Percentiles rank a stretch among this genome's conserved stretches.
Evolutionary conservation across 768 basidiomycete genomes (phyloP).

Genomic region (Cystobasidium tubakii): DNA sequence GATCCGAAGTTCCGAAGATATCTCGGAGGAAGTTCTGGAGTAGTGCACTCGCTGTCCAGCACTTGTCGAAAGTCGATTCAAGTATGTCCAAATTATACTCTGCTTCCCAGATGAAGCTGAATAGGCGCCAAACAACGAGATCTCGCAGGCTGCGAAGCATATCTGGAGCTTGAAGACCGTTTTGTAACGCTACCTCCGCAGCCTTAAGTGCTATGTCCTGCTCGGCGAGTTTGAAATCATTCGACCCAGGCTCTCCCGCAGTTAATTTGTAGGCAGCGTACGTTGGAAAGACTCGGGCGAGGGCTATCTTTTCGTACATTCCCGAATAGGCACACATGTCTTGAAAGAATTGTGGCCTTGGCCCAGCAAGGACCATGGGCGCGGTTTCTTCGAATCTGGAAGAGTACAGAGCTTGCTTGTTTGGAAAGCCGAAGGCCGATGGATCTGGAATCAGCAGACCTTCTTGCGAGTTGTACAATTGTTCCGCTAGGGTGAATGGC

Average conservation of each 20-base stretch:
- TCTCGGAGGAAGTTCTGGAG: conserved; percentile 46
- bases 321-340: conserved; percentile 11
- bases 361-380: conserved; percentile 54
- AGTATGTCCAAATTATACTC: not conserved
- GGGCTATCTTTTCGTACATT: not conserved
- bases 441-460: conserved; percentile 61
- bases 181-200: conserved; percentile 8
- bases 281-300: conserved; percentile 11
- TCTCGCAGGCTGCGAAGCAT: conserved; percentile 8
- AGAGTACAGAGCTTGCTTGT: conserved; percentile 62
- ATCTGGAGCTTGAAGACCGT: not conserved
- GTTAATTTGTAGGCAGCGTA: conserved; percentile 30
- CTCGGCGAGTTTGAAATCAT: not conserved
- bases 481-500: conserved; percentile 61
- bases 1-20: not conserved
- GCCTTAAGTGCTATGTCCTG: not conserved
- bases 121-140: conserved; percentile 10
- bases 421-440: conserved; percentile 65
- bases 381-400: conserved; percentile 64
- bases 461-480: conserved; percentile 50
- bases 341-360: conserved; percentile 6
- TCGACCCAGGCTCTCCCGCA: not conserved
- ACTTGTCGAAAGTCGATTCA: not conserved
- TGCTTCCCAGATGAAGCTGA: conserved; percentile 32
- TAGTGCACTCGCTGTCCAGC: conserved; percentile 39